phyloP scores from a whole-genome alignment of 257 asterid species.

The Eucommia ulmoides region DNA sequence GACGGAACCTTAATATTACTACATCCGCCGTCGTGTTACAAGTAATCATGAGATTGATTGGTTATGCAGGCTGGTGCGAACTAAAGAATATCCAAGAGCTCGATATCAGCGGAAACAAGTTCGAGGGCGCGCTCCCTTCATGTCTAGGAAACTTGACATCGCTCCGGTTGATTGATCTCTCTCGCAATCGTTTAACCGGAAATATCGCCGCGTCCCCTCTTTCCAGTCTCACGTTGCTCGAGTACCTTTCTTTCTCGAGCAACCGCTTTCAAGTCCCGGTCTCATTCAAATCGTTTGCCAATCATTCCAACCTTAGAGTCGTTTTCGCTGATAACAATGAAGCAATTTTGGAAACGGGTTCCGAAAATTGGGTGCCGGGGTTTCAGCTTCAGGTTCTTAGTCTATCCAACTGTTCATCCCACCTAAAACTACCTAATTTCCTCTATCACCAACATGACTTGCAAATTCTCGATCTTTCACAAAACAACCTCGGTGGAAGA shows the following conservation, averaged over 20 bases:
- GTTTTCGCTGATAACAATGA: conserved; percentile 15
- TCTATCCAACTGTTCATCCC: conserved; percentile 14
- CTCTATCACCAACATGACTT: conserved; percentile 16
- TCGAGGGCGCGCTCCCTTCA: conserved; percentile 13
- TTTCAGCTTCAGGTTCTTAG: conserved; percentile 15
- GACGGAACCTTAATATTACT: no score
- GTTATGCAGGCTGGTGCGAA: conserved; percentile 21
- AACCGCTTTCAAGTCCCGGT: conserved; percentile 14
- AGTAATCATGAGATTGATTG: no score
- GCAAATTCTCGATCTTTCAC: conserved; percentile 14
- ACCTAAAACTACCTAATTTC: conserved; percentile 13
- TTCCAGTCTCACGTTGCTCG: conserved; percentile 8
- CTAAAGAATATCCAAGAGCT: conserved; percentile 18
- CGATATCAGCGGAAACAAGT: conserved; percentile 11
- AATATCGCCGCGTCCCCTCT: conserved; percentile 11
- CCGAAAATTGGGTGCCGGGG: conserved; percentile 20
- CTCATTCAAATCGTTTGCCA: conserved; percentile 13
- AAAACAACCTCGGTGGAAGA: conserved; percentile 10
- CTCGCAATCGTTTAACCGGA: conserved; percentile 11
- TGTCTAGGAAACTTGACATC: conserved; percentile 22
- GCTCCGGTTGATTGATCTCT: conserved; percentile 11
- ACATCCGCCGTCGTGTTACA: no score
- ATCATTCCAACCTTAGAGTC: conserved; percentile 17
- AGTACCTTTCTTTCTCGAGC: conserved; percentile 19
- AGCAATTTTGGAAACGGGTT: conserved; percentile 5